Evolutionary conservation across 2,329 filamentous ascomycete species (phyloP).

Genomic region (Aspergillus caelatus): DNA sequence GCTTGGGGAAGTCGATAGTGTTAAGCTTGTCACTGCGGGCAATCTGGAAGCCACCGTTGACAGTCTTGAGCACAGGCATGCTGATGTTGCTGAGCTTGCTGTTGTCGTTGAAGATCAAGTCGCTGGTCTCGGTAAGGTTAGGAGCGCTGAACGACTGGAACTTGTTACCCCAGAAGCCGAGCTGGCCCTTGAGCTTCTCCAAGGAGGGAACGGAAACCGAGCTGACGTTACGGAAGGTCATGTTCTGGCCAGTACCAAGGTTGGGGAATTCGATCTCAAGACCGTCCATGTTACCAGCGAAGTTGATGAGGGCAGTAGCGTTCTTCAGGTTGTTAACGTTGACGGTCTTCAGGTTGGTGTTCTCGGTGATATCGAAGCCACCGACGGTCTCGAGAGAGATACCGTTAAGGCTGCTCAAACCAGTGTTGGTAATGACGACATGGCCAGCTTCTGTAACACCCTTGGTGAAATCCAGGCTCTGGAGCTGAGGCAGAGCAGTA

Average conservation of each 20-base stretch:
- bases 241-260: slow-evolving; percentile 75
- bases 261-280: slow-evolving; percentile 76
- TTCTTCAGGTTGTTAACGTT: slow-evolving; percentile 74
- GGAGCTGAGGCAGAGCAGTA: slow-evolving; percentile 69
- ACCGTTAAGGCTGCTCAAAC: slow-evolving; percentile 74
- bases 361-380: slow-evolving; percentile 85
- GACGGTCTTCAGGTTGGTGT: slow-evolving; percentile 75
- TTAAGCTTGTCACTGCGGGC: slow-evolving; percentile 83
- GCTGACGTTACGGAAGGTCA: slow-evolving; percentile 81
- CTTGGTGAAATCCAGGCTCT: slow-evolving; percentile 62
- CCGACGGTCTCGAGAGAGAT: slow-evolving; percentile 77
- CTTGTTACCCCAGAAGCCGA: slow-evolving; percentile 80
- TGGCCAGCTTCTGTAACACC: slow-evolving; percentile 67
- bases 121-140: slow-evolving; percentile 52
- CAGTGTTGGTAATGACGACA: slow-evolving; percentile 83
- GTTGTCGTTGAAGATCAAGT: slow-evolving; percentile 62
- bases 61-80: slow-evolving; percentile 66
- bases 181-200: slow-evolving; percentile 70
- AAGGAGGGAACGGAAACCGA: slow-evolving; percentile 74
- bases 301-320: slow-evolving; percentile 69
- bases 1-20: slow-evolving; percentile 66
- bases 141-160: slow-evolving; percentile 49
- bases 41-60: slow-evolving; percentile 80
- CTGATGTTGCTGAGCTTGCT: slow-evolving; percentile 70
- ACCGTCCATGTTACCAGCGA: slow-evolving; percentile 77